Percentiles rank a stretch among this genome's conserved stretches.
These are phyloP conservation scores for Castanospermum australe DNA, from an alignment of 306 rosid species.

Conservation along the genomic window DNA sequence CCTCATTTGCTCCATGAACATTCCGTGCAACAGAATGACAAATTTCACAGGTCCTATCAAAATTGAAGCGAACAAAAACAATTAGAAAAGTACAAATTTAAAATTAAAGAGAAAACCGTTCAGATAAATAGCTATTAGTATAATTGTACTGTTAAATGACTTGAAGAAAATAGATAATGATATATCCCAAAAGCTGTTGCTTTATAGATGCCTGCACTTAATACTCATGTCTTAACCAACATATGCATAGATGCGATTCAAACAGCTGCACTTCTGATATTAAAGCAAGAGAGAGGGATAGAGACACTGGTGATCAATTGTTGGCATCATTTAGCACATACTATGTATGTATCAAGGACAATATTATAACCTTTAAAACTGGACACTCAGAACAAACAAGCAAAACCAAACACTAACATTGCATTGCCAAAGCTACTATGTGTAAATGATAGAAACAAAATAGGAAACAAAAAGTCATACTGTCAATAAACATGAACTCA, in stretches of 20 bases:
- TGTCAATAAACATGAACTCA: not conserved
- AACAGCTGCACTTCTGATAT: not conserved
- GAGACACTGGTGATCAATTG: not conserved
- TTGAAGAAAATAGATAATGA: conserved; percentile 1
- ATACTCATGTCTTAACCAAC: not conserved
- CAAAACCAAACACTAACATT: not conserved
- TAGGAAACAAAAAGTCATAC: not conserved
- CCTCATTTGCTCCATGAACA: conserved; percentile 58
- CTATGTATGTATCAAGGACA: not conserved
- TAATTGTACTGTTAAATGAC: not conserved
- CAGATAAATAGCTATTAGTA: not conserved
- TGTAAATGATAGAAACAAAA: not conserved
- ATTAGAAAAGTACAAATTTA: not conserved
- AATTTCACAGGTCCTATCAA: conserved; percentile 80
- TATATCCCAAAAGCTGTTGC: not conserved
- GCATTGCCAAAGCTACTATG: not conserved
- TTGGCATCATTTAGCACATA: not conserved
- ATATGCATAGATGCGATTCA: not conserved
- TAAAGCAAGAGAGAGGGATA: not conserved
- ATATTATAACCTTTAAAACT: not conserved
- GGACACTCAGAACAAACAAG: not conserved
- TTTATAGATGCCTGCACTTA: not conserved
- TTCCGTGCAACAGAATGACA: conserved; percentile 77
- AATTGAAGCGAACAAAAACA: conserved; percentile 6
- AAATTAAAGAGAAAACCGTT: not conserved